phyloP scores from a whole-genome alignment of 345 rosid species.

The Eucalyptus microcorys region DNA sequence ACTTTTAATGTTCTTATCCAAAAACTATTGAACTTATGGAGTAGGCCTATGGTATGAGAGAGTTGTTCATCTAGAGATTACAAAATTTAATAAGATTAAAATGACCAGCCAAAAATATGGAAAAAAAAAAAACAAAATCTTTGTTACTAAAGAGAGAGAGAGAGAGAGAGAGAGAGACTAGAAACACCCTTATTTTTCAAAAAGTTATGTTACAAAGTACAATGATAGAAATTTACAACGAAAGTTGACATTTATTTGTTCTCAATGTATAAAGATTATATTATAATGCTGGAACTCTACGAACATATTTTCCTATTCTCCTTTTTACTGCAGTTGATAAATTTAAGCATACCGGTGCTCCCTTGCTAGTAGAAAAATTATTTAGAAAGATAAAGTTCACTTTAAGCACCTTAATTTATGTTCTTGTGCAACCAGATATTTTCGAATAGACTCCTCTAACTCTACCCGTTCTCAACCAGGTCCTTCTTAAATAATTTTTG shows the following conservation, averaged over 20 bases:
- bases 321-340: not conserved
- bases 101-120: no score
- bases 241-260: not conserved
- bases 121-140: no score
- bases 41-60: no score
- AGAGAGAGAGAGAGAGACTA: not conserved
- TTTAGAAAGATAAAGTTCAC: not conserved
- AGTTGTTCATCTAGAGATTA: no score
- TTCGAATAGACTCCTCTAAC: not conserved
- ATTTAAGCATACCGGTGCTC: not conserved
- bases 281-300: not conserved
- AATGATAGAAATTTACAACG: not conserved
- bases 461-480: rapidly evolving
- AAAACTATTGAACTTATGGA: no score
- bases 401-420: not conserved
- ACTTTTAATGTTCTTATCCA: no score
- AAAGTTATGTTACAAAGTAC: not conserved
- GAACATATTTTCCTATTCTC: not conserved
- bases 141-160: not conserved
- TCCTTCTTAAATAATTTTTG: not conserved
- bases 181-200: not conserved
- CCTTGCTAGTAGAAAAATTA: not conserved
- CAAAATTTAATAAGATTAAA: no score
- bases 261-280: not conserved
- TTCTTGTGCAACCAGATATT: not conserved